A percentile compares a stretch with the other conserved stretches of the same genome.
Evolutionary conservation across 2,329 filamentous ascomycete species (phyloP).

Genomic region (Paecilomyces niveus): DNA sequence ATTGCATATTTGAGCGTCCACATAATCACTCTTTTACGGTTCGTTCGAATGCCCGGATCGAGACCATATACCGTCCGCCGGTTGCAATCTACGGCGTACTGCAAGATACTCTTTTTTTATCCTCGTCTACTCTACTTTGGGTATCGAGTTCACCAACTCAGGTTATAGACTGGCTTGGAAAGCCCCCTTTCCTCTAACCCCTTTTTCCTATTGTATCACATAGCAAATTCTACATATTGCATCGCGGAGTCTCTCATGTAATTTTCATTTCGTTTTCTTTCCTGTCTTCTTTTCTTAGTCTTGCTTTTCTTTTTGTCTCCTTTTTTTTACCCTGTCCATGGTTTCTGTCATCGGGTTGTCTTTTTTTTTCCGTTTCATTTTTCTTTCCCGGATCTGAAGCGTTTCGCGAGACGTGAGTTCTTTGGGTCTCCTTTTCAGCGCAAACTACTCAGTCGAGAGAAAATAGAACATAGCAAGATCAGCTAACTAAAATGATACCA

Average conservation of each 20-base stretch:
- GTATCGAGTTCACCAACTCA: neutral
- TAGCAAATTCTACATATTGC: conserved; percentile 1
- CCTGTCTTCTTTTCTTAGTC: neutral
- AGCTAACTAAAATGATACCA: conserved; percentile 13
- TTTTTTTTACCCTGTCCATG: neutral
- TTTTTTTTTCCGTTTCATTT: neutral
- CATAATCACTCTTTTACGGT: neutral
- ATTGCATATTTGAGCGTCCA: neutral
- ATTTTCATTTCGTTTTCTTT: conserved; percentile 3
- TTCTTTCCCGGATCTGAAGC: neutral
- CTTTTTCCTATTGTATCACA: conserved; percentile 3
- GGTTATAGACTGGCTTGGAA: neutral
- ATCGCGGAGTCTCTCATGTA: conserved; percentile 1
- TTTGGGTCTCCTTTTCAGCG: neutral
- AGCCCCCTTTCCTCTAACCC: neutral
- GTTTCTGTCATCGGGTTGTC: neutral
- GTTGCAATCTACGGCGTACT: neutral
- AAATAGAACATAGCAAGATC: neutral
- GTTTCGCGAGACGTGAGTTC: neutral
- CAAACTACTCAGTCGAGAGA: neutral
- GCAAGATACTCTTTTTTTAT: conserved; percentile 2
- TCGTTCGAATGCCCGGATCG: neutral
- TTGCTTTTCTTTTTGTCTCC: conserved; percentile 4
- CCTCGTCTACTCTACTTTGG: conserved; percentile 1
- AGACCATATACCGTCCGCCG: neutral